Evolutionary conservation across 192 early-diverging fungal genomes (phyloP).

Genomic region (Gonapodya sp.): DNA sequence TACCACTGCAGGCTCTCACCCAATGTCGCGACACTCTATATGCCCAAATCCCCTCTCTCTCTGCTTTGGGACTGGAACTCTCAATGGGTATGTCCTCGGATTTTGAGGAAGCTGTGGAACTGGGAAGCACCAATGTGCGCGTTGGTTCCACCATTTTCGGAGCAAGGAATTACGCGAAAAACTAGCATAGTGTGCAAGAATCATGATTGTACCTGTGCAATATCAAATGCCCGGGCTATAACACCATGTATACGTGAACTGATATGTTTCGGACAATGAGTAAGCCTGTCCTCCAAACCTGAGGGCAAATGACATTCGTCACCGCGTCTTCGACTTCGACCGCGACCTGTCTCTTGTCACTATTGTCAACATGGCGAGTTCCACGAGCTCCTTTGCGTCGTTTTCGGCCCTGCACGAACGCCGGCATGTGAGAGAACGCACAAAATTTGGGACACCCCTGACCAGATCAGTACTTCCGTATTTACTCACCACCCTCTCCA

Average conservation of each 20-base stretch:
- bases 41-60: conserved; percentile 17
- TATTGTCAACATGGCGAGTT: background rate
- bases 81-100: conserved; percentile 99
- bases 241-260: no score
- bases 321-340: background rate
- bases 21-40: background rate
- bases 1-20: conserved; percentile 5
- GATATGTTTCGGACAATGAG: no score
- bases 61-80: conserved; percentile 65
- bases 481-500: background rate
- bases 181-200: no score
- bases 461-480: no score
- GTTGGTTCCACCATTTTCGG: conserved; percentile 93
- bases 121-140: conserved; percentile 87
- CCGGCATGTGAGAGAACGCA: background rate
- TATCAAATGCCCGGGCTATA: no score
- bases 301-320: no score
- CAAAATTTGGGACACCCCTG: no score
- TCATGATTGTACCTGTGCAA: no score
- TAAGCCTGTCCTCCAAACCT: no score
- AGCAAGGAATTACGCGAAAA: conserved; percentile 22
- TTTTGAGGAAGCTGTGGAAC: conserved; percentile 70
- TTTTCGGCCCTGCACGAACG: background rate
- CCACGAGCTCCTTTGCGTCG: background rate
- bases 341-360: background rate